phyloP scores from a whole-genome alignment of 768 basidiomycete genomes.

The Flagelloscypha sp. region DNA sequence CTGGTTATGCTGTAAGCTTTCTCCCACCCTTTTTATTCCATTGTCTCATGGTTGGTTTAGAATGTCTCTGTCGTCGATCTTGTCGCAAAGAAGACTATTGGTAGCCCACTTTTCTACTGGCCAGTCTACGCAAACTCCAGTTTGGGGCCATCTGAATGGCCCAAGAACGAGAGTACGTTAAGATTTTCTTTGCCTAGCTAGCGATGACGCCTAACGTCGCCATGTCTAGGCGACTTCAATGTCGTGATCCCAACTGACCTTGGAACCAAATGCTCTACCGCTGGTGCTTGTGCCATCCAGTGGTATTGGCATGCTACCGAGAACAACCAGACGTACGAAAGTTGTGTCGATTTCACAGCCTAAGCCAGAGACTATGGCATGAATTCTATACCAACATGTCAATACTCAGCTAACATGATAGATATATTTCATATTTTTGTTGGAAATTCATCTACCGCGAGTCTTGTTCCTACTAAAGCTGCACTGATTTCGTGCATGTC shows the following conservation, averaged over 20 bases:
- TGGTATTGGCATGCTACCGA: slow-evolving; percentile 27
- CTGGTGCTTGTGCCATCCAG: slow-evolving; percentile 28
- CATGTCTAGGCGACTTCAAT: slow-evolving; percentile 20
- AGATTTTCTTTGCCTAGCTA: background rate
- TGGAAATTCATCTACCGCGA: too few species aligned
- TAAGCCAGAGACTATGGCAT: slow-evolving; percentile 33
- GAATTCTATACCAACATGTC: slow-evolving; percentile 51
- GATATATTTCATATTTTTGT: background rate
- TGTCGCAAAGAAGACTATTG: slow-evolving; percentile 19
- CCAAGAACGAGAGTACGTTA: slow-evolving; percentile 26
- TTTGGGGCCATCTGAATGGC: slow-evolving; percentile 22
- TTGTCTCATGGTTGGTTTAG: too few species aligned
- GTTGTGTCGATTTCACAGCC: slow-evolving; percentile 32
- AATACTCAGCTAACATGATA: background rate
- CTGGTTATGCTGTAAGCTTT: slow-evolving; percentile 23
- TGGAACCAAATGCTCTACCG: slow-evolving; percentile 18
- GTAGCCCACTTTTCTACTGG: slow-evolving; percentile 21
- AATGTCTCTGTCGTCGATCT: slow-evolving; percentile 28
- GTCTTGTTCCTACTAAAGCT: too few species aligned
- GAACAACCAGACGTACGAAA: slow-evolving; percentile 26
- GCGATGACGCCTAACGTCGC: background rate
- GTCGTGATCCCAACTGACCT: slow-evolving; percentile 25
- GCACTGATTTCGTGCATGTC: too few species aligned
- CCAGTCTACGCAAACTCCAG: slow-evolving; percentile 24
- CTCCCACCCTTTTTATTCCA: background rate